A percentile compares a stretch with the other conserved stretches of the same genome.
Evolutionary conservation across 176 grass and related monocot genomes (phyloP).

Genomic region (Cocos nucifera): DNA sequence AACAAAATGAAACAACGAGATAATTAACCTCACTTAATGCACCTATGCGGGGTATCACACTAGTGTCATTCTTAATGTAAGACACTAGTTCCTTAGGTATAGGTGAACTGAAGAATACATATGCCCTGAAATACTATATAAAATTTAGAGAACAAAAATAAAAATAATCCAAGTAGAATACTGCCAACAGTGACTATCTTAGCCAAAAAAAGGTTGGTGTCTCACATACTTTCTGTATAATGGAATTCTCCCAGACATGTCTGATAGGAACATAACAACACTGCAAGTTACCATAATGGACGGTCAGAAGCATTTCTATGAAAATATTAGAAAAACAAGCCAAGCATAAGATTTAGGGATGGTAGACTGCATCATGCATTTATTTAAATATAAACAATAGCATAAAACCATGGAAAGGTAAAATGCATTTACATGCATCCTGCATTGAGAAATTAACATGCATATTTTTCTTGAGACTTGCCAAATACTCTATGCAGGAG

Average conservation of each 20-base stretch:
- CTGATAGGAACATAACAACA: conserved; percentile 88
- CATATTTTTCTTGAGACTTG: no score
- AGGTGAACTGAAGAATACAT: conserved; percentile 88
- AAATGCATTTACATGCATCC: no score
- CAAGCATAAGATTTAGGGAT: no score
- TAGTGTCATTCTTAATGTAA: conserved; percentile 90
- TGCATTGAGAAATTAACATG: no score
- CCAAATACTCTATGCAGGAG: no score
- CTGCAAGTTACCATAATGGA: conserved; percentile 35
- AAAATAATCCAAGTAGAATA: not conserved
- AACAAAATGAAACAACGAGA: conserved; percentile 3
- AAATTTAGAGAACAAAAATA: conserved; percentile 20
- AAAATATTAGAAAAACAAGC: not conserved
- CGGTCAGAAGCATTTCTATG: conserved; percentile 20
- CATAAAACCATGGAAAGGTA: no score
- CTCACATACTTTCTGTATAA: conserved; percentile 77
- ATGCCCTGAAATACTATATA: conserved; percentile 45
- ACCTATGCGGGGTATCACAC: conserved; percentile 88
- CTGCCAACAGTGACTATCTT: no score
- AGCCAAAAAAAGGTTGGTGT: no score
- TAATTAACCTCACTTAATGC: conserved; percentile 81
- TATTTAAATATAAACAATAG: no score
- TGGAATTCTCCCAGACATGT: conserved; percentile 98
- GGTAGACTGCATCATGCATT: not conserved
- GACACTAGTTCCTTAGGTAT: conserved; percentile 74